Evolutionary conservation across 768 basidiomycete genomes (phyloP), one percentile per base, ranked within the genome.

Genomic region (Amanita brunnescens): DNA sequence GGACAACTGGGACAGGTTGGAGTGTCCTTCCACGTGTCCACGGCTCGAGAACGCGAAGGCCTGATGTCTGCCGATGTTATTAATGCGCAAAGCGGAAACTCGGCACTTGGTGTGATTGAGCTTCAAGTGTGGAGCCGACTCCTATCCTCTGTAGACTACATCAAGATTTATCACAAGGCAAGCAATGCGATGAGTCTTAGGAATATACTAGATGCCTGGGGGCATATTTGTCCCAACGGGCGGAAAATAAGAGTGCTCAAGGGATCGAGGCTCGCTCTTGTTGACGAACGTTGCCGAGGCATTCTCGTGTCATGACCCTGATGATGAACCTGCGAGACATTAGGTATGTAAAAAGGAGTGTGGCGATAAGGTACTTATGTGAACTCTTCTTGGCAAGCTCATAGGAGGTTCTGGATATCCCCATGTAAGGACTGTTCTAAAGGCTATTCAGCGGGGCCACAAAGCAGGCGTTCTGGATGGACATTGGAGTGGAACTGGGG

Each of bases 141-240:
- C 16, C 49, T 75, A 44, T 64, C 65, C 33, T 51, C 52, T 6
- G 59, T 67, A 39, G 80, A 83, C 57, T 68, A 77, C 56, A 74
- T 83, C 66, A 81, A 79, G 61, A 62, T 83, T 30, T 81, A 80
- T 61, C 80, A 81, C 57, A 79, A 81, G 55, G 70, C 73, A 26
- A 54, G 60, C 33, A 66, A 70, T 55, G 69, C 77, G 6, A 70
- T 80, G 62, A 62, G 66, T 54, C 60, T 83, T 12, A 70, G 81
- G 40, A 73, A 67, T 51, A 56, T 78, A 29, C 62, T 83, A 40
- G 74, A 81, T 59, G 67, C 71, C 12, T 83, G 81, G 73, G 59
- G 58, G 20, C 77, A 71, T 57, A 26, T 26, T 37, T 29, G 21
- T 35, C 41, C 39, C 18, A 20, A 32, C 24, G 42, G 33, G 35